Conservation (phyloP, 1,139 yeast genomes). For the Debaryomyces nepalensis region DNA sequence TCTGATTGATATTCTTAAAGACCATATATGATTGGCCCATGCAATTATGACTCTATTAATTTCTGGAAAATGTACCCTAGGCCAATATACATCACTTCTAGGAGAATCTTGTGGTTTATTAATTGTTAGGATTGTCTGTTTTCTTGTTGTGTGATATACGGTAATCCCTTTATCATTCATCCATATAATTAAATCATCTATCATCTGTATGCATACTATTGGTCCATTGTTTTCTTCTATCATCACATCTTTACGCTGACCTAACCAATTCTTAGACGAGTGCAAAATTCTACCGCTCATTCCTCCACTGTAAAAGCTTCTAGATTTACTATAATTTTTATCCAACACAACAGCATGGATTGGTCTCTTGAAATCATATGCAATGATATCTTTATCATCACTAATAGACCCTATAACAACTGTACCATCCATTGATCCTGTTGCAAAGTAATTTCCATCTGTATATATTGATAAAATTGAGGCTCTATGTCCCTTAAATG, state of each 20-base stretch:
- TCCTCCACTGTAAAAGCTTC: constrained; percentile 84
- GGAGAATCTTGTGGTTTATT: constrained; percentile 64
- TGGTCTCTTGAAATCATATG: constrained; percentile 86
- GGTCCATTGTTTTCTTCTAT: constrained; percentile 72
- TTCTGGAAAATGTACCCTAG: constrained; percentile 72
- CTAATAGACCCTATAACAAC: constrained; percentile 75
- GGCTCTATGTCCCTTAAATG: constrained; percentile 84
- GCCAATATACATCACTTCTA: constrained; percentile 85
- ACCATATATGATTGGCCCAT: constrained; percentile 85
- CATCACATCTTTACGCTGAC: constrained; percentile 70
- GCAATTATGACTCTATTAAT: constrained; percentile 73
- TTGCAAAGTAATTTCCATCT: constrained; percentile 76
- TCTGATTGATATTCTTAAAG: constrained; percentile 53
- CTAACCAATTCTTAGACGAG: constrained; percentile 85
- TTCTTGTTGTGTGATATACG: constrained; percentile 54
- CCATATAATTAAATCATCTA: constrained; percentile 77
- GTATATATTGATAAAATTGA: constrained; percentile 74
- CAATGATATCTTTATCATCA: constrained; percentile 67
- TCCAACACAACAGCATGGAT: constrained; percentile 86
- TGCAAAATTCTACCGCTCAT: constrained; percentile 82
- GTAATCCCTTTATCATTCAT: constrained; percentile 83
- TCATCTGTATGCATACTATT: constrained; percentile 63
- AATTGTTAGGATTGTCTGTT: constrained; percentile 51
- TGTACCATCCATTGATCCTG: constrained; percentile 94
- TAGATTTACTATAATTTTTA: constrained; percentile 61